These are phyloP conservation scores for Adansonia gregorii DNA, from an alignment of 441 rosid species.

Conservation along the genomic window DNA sequence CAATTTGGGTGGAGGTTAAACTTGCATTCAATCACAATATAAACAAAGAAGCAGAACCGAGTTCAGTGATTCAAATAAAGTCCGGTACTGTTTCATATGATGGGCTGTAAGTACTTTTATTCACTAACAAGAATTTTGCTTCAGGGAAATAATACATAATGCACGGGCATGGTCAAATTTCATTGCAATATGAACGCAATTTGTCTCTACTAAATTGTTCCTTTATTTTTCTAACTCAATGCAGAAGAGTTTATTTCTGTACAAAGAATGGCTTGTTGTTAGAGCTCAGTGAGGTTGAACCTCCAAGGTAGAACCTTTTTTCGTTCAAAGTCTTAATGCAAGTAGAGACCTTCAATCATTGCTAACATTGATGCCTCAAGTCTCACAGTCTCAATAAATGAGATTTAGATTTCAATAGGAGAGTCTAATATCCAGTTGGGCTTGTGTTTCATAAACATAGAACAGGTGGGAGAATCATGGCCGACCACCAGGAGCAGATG, in stretches of 20 bases:
- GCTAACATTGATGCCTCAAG: conserved; percentile 21
- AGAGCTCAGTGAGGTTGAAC: conserved; percentile 57
- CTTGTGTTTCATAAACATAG: conserved; percentile 39
- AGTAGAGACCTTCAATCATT: not conserved
- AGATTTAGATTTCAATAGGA: conserved; percentile 33
- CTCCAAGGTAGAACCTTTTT: conserved; percentile 52
- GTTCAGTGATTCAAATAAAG: conserved; percentile 45
- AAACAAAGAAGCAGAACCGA: conserved; percentile 41
- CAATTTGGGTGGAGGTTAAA: conserved; percentile 57
- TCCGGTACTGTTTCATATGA: conserved; percentile 61
- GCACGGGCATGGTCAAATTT: not conserved
- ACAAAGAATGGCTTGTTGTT: conserved; percentile 54
- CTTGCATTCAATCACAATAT: conserved; percentile 40
- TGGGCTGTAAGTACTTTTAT: conserved; percentile 52
- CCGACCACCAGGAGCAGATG: conserved; percentile 66
- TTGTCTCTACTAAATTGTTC: not conserved
- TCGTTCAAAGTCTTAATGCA: conserved; percentile 9
- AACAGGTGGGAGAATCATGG: conserved; percentile 76
- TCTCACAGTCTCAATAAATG: conserved; percentile 24
- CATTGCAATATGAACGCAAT: not conserved
- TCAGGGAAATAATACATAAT: conserved; percentile 15
- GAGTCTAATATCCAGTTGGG: conserved; percentile 35
- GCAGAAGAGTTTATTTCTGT: conserved; percentile 67
- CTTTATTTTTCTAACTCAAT: conserved; percentile 24
- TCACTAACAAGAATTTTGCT: not conserved